phyloP scores from a whole-genome alignment of 495 filamentous ascomycete genomes.

The Amniculicola lignicola region DNA sequence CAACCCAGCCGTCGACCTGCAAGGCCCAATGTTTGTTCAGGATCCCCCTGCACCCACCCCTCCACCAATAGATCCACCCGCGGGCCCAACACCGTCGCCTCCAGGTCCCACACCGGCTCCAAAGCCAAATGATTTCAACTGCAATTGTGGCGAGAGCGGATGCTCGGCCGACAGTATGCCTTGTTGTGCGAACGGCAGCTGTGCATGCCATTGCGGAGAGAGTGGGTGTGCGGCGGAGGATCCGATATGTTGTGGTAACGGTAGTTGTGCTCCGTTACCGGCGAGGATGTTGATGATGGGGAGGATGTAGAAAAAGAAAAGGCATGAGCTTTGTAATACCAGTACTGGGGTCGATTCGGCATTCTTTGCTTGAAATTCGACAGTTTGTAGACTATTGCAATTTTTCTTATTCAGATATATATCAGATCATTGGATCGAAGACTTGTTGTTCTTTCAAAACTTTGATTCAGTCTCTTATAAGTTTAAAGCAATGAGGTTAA shows the following conservation, averaged over 20 bases:
- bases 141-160: constrained; percentile 1
- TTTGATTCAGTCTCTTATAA: too few relatives aligned
- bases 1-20: background rate
- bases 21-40: background rate
- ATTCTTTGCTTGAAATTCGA: too few relatives aligned
- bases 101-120: background rate
- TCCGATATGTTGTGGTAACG: constrained; percentile 8
- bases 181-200: constrained; percentile 13
- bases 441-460: too few relatives aligned
- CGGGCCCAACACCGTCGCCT: too few relatives aligned
- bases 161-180: constrained; percentile 4
- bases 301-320: too few relatives aligned
- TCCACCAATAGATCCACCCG: background rate
- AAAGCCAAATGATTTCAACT: constrained; percentile 2
- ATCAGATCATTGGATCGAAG: too few relatives aligned
- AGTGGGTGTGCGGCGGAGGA: constrained; percentile 1
- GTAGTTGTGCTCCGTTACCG: background rate
- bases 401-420: too few relatives aligned
- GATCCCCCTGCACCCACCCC: background rate
- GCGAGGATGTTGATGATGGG: background rate
- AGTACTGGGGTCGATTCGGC: too few relatives aligned
- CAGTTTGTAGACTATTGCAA: too few relatives aligned
- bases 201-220: constrained; percentile 4
- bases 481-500: too few relatives aligned
- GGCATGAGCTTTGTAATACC: too few relatives aligned